phyloP scores from a whole-genome alignment of 345 rosid genomes.

The Syzygium aqueum region DNA sequence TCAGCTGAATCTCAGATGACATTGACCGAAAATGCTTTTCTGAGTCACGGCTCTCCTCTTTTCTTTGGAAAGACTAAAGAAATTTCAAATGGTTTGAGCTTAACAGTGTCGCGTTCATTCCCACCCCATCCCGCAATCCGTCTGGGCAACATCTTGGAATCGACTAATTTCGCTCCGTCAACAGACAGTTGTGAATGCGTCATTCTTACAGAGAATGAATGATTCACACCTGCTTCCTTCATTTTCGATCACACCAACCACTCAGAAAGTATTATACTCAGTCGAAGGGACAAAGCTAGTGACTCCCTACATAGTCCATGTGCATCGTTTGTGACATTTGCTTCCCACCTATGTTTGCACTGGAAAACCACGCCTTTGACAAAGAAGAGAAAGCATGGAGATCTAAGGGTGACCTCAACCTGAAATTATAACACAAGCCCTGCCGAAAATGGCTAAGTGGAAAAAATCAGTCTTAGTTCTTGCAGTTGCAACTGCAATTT shows the following conservation, averaged over 20 bases:
- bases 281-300: not conserved
- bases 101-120: not conserved
- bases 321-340: accelerated
- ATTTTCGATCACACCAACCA: not conserved
- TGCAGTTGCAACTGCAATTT: not conserved
- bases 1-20: too few species aligned
- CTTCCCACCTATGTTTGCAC: not conserved
- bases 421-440: not conserved
- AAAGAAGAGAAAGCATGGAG: not conserved
- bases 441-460: not conserved
- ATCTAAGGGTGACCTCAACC: accelerated
- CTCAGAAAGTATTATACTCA: not conserved
- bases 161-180: not conserved
- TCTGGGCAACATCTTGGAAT: not conserved
- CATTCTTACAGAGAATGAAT: not conserved
- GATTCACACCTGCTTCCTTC: accelerated
- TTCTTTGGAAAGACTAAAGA: not conserved
- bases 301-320: accelerated
- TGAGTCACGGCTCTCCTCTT: too few species aligned
- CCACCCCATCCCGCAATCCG: accelerated
- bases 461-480: not conserved
- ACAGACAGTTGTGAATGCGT: not conserved
- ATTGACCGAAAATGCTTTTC: too few species aligned
- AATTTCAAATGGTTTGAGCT: not conserved
- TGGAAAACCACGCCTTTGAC: accelerated